Evolutionary conservation across 352 stramenopile species (phyloP).

Genomic region (Phytopythium sindhum): DNA sequence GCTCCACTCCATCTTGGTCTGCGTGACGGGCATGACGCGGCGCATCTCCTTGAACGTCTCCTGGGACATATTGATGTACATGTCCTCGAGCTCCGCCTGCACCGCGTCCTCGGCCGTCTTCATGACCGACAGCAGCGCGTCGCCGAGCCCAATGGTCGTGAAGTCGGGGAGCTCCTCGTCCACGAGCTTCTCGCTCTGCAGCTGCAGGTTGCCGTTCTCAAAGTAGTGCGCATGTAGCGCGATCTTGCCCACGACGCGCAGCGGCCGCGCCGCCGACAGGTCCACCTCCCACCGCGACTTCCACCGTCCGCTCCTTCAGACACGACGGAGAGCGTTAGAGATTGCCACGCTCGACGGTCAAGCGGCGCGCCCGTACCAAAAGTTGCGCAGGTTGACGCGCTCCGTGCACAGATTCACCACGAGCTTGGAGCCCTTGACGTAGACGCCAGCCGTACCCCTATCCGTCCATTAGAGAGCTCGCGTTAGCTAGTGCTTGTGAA

Average conservation of each 20-base stretch:
- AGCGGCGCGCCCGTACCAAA: conserved; percentile 42
- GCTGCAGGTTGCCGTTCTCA: conserved; percentile 95
- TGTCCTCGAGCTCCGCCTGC: conserved; percentile 89
- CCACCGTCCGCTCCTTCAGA: conserved; percentile 64
- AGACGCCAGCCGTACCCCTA: conserved; percentile 80
- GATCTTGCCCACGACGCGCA: conserved; percentile 56
- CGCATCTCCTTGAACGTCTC: conserved; percentile 95
- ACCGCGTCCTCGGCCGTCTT: conserved; percentile 82
- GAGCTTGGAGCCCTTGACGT: conserved; percentile 55
- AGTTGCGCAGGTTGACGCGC: conserved; percentile 88
- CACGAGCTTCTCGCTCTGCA: conserved; percentile 80
- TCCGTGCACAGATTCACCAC: conserved; percentile 82
- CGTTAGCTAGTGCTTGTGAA: not conserved
- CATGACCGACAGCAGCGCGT: conserved; percentile 71
- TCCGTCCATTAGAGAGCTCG: not conserved
- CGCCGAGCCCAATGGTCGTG: conserved; percentile 39
- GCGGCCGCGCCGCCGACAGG: conserved; percentile 36
- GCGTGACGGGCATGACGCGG: conserved; percentile 91
- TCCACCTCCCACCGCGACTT: conserved; percentile 81
- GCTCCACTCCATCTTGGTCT: conserved; percentile 90
- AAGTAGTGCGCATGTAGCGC: conserved; percentile 93
- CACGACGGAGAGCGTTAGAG: not conserved
- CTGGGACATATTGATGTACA: conserved; percentile 95
- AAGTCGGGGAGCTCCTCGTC: conserved; percentile 50
- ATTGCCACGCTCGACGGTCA: not conserved